phyloP scores from a whole-genome alignment of 2,329 filamentous ascomycete genomes.

The Colletotrichum godetiae region DNA sequence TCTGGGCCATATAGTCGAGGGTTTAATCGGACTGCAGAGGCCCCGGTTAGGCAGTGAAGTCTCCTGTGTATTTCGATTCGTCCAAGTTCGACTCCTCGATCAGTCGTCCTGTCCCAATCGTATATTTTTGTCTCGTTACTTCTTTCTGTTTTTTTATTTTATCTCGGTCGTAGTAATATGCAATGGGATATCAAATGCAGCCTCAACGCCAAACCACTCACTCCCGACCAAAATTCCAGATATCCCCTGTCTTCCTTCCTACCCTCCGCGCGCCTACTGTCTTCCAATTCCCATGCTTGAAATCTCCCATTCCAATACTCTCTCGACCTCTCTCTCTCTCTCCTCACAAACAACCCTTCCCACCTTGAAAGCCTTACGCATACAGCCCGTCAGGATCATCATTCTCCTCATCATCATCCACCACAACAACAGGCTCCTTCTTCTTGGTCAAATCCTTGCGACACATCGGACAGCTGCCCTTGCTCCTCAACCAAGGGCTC shows the following conservation, averaged over 20 bases:
- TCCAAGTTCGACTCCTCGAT: no score
- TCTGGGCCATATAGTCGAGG: no score
- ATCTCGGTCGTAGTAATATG: not conserved
- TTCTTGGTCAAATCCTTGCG: conserved; percentile 69
- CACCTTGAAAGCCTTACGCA: conserved; percentile 40
- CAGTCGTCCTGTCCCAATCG: no score
- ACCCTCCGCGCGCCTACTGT: not conserved
- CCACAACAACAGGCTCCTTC: conserved; percentile 55
- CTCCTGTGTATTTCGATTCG: no score
- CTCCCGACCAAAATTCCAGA: not conserved
- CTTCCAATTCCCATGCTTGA: not conserved
- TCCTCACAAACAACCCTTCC: not conserved
- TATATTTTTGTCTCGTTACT: no score
- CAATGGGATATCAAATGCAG: conserved; percentile 25
- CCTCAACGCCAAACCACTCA: conserved; percentile 8
- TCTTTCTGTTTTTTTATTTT: no score
- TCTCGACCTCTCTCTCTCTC: not conserved
- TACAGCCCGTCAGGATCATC: conserved; percentile 64
- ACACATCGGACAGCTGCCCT: conserved; percentile 74
- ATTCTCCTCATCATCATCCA: conserved; percentile 62
- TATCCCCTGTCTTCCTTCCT: not conserved
- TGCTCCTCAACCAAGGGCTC: conserved; percentile 71
- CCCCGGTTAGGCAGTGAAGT: no score
- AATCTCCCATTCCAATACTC: no score
- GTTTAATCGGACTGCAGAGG: no score